A percentile compares a stretch with the other conserved stretches of the same genome.
Conservation (phyloP, 1,284 basidiomycete genomes). For the Stygiomarasmius scandens region DNA sequence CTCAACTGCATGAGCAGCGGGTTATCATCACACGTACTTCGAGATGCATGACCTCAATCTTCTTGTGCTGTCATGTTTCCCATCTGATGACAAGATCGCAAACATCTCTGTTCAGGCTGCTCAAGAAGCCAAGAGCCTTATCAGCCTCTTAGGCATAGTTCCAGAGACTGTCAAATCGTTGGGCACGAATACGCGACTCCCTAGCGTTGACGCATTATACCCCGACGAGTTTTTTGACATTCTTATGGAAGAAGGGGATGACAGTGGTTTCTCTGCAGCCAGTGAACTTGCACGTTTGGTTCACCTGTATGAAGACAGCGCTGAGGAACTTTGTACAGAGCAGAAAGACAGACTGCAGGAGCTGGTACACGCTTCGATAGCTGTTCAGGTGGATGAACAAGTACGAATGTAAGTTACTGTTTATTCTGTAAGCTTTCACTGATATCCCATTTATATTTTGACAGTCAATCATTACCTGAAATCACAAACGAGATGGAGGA, state of each 20-base stretch:
- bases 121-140: not conserved
- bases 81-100: not conserved
- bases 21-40: constrained; percentile 4
- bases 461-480: not conserved
- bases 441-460: not conserved
- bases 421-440: not conserved
- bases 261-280: not conserved
- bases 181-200: too few relatives aligned
- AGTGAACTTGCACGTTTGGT: not conserved
- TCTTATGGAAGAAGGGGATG: not conserved
- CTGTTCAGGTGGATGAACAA: not conserved
- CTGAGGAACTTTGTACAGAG: not conserved
- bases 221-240: not conserved
- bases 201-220: not conserved
- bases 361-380: not conserved
- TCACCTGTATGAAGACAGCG: not conserved
- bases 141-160: not conserved
- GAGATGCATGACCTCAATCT: not conserved
- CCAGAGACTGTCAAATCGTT: too few relatives aligned
- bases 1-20: not conserved
- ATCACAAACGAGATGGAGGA: not conserved
- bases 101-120: not conserved
- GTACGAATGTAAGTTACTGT: not conserved
- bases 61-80: not conserved
- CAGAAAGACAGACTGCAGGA: not conserved